phyloP scores from a whole-genome alignment of 164 flowering plant species.

The Akebia trifoliata region DNA sequence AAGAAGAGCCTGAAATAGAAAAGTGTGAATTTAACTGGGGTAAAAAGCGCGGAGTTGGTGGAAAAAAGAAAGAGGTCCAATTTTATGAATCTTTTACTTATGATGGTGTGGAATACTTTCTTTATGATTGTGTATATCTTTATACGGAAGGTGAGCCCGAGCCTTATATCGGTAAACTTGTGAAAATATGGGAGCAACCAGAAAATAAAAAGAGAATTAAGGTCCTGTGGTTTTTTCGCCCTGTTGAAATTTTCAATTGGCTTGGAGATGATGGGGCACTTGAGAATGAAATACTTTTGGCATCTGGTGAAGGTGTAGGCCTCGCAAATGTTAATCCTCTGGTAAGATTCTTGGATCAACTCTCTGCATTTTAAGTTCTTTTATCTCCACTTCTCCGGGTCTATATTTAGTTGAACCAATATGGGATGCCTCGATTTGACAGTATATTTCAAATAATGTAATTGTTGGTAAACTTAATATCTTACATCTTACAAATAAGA shows the following conservation, averaged over 20 bases:
- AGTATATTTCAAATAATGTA: too few species aligned
- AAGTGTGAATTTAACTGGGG: slow-evolving; percentile 69
- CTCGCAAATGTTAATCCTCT: slow-evolving; percentile 58
- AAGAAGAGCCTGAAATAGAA: slow-evolving; percentile 27
- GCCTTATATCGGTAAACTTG: slow-evolving; percentile 70
- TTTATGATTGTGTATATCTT: slow-evolving; percentile 64
- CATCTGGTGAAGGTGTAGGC: slow-evolving; percentile 71
- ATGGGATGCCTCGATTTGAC: too few species aligned
- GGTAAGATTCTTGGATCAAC: slow-evolving; percentile 39
- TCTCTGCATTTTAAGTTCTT: slow-evolving; percentile 1
- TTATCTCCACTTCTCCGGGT: not conserved
- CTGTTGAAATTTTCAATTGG: slow-evolving; percentile 45
- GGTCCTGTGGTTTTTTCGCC: slow-evolving; percentile 75
- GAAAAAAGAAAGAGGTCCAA: slow-evolving; percentile 43
- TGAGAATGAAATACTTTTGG: slow-evolving; percentile 73
- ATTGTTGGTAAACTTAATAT: too few species aligned
- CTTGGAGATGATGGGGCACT: slow-evolving; percentile 26
- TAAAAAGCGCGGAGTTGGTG: slow-evolving; percentile 59
- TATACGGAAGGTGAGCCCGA: slow-evolving; percentile 45
- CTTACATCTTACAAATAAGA: too few species aligned
- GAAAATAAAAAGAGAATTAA: slow-evolving; percentile 47
- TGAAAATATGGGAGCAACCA: slow-evolving; percentile 62
- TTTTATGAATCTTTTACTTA: slow-evolving; percentile 79
- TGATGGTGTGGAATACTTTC: slow-evolving; percentile 65
- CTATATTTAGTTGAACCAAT: too few species aligned